Evolutionary conservation across 352 stramenopile genomes (phyloP), one percentile per base, ranked within the genome.

Genomic region (Peronosclerospora sorghi): DNA sequence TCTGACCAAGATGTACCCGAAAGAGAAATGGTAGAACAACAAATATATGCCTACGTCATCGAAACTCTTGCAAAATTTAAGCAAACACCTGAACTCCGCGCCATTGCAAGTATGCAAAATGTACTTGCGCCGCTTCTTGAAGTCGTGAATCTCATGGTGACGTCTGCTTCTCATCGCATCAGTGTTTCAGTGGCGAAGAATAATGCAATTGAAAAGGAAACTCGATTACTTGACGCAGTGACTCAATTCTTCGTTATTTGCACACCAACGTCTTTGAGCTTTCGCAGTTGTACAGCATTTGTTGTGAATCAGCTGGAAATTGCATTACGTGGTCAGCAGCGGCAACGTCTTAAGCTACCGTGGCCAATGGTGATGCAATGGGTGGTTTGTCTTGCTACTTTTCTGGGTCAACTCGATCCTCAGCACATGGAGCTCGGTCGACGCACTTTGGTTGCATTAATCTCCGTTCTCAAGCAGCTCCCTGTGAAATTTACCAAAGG

Each of bases 381-480:
- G 78, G 65, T 85, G 20, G 56, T 58, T 5, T 86, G 72, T 46
- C 73, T 87, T 48, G 73, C 73, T 8, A 54, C 72, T 19, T 56
- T 84, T 14, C 51, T 90, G 12, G 59, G 66, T 5, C 63, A 78
- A 35, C 47, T 86, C 10, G 66, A 86, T n/a, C 50, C 51, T 3
- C 59, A 56, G 13, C 73, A 84, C 52, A 81, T 83, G 54, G 60
- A 67, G 21, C 57, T 88, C 8, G 66, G 70, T 6, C 61, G 73
- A 17, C 65, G 71, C 35, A 80, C 68, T 21, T 53, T 88, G n/a
- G 54, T 78, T 24, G 62, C 62, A 0, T 77, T 86, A 52, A 86
- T 83, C 36, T 81, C 73, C 0, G 66, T 90, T 23, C 62, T 90
- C 29, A 86, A 87, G 48, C 78, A 84, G 32, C 59, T 90, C 4